These are phyloP conservation scores for Bacterosira constricta DNA, from an alignment of 108 stramenopile species.

Conservation along the genomic window DNA sequence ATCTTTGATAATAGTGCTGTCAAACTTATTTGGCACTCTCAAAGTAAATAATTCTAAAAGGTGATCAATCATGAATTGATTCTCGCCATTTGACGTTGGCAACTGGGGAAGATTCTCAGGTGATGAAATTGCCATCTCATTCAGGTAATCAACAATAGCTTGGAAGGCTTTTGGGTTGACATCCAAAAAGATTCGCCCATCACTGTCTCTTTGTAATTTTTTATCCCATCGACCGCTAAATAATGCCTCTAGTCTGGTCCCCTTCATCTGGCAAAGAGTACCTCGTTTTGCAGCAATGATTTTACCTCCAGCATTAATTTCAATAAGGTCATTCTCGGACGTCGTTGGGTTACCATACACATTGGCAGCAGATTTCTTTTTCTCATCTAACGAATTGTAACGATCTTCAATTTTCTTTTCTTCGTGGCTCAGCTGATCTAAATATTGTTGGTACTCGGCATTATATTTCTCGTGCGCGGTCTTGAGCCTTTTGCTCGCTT, in stretches of 20 bases:
- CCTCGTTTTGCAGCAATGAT: slow-evolving; percentile 2
- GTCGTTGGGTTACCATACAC: slow-evolving; percentile 3
- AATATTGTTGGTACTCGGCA: not conserved
- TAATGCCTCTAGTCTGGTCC: slow-evolving; percentile 18
- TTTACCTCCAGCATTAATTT: no score
- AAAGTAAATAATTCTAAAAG: no score
- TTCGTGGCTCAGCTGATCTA: not conserved
- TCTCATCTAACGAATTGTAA: slow-evolving; percentile 1
- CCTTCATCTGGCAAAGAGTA: slow-evolving; percentile 15
- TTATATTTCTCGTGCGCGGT: not conserved
- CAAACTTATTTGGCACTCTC: no score
- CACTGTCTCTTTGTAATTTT: slow-evolving; percentile 3
- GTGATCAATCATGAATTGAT: no score
- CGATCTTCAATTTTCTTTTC: slow-evolving; percentile 6
- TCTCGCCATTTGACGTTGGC: no score
- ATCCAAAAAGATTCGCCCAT: no score
- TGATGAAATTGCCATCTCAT: no score
- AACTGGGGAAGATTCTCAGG: no score
- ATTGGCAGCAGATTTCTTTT: not conserved
- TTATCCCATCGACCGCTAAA: slow-evolving; percentile 40
- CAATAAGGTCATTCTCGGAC: no score
- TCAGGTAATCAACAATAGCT: no score
- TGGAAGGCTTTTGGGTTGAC: no score
- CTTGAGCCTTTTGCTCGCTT: not conserved
- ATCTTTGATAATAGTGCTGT: no score